Evolutionary conservation across 805 yeast genomes (phyloP), one percentile per base, ranked within the genome.

Genomic region (Sugiyamaella americana): DNA sequence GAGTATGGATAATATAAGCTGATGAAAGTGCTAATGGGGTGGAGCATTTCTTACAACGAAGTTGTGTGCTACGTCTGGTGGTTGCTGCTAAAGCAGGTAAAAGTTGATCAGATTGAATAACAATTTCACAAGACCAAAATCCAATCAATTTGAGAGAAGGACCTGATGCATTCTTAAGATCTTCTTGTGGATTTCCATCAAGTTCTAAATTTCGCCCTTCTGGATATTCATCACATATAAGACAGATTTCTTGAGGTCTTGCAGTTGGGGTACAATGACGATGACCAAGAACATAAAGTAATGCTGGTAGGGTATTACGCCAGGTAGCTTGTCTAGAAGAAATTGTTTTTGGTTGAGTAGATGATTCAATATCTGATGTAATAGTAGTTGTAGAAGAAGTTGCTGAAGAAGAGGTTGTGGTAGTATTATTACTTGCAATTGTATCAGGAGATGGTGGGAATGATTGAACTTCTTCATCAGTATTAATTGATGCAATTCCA

Each of bases 31-130:
- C 95, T 21, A 91, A 68, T 16, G 70, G 67, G 26, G 77, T 75
- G 53, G 97, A 76, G 68, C 98, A 91, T 61, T 79, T 78, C 55
- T 83, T 86, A 67, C 98, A 91, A 48, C 95, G 71, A 35, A 87
- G 52, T 53, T 53, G 52, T 67, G 73, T 45, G 6, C 37, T 38
- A 20, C 48, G 43, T 10, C 36, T 24, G 11, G 44, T 5, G 20
- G 20, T 29, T 3, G 47, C 22, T 3, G 37, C 16, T 3, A 38
- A 19, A 3, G 22, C 34, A n/a, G 41, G 37, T 13, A 40, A 19
- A 21, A 44, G 17, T 36, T 44, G 35, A 13, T 23, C 19, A 16
- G 38, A 20, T 11, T 37, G 19, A 34, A 44, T 21, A 10, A 38
- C 42, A 24, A 44, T 44, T 16, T 44, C 47, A 26, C 42, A 37